Evolutionary conservation across 2,329 filamentous ascomycete species (phyloP).

Genomic region (Penicillium sp.): DNA sequence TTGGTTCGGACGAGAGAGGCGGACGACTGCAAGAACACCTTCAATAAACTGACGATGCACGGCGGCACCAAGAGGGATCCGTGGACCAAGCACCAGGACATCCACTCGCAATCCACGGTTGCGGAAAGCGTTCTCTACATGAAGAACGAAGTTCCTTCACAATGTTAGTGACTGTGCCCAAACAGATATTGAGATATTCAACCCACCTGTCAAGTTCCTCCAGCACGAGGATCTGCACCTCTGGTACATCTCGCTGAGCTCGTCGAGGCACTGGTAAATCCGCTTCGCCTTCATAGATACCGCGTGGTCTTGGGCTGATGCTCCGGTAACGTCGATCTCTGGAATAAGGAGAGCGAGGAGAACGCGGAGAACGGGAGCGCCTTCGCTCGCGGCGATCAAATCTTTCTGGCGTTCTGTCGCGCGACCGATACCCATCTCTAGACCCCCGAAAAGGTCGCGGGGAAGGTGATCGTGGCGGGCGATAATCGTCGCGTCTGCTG

Average conservation of each 20-base stretch:
- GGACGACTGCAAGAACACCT: conserved; percentile 80
- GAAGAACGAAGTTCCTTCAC: conserved; percentile 70
- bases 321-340: conserved; percentile 66
- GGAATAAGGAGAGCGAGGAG: conserved; percentile 51
- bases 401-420: conserved; percentile 47
- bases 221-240: conserved; percentile 82
- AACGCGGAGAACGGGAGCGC: conserved; percentile 61
- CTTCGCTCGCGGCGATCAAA: conserved; percentile 57
- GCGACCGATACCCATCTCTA: conserved; percentile 61
- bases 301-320: conserved; percentile 61
- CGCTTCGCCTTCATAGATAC: conserved; percentile 56
- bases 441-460: conserved; percentile 58
- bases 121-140: conserved; percentile 75
- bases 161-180: conserved; percentile 7
- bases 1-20: conserved; percentile 70
- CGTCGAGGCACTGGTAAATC: conserved; percentile 71
- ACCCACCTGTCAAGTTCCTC: conserved; percentile 65
- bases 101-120: conserved; percentile 70
- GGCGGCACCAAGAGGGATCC: conserved; percentile 73
- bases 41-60: conserved; percentile 82
- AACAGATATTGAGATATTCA: not conserved
- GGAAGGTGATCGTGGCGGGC: conserved; percentile 57
- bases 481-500: conserved; percentile 62
- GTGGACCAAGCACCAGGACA: conserved; percentile 74
- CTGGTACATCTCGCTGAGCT: conserved; percentile 72